Evolutionary conservation across 805 yeast species (phyloP), one percentile per base, ranked within the genome.

Genomic region (Candida morakotiae): DNA sequence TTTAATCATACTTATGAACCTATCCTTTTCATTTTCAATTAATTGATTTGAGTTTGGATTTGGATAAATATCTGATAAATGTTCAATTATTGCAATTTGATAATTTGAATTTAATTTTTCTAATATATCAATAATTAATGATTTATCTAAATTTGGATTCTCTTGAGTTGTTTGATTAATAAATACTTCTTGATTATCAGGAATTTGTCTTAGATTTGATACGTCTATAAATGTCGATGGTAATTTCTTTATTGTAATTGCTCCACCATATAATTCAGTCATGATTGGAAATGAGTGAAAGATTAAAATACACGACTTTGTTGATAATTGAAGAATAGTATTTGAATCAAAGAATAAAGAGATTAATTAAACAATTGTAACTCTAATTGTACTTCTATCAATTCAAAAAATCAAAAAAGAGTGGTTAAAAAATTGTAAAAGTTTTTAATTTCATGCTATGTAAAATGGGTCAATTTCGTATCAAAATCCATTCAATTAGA

Each of bases 161-260:
- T 9, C 15, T 3, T 26, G 10, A 14, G 15, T 14, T 23, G 15
- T 31, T 14, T 29, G 23, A 31, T 64, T 65, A n/a, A 89, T 77
- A 56, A 75, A 93, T 18, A 91, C 96, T 56, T 91, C 98, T 55
- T 93, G 98, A 1, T 88, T 80, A 52, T 93, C 97, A 0, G 98
- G 98, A 3, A 93, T 77, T 42, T 86, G 86, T 39, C 98, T 67
- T 34, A 89, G 55, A 25, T 67, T 57, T 1, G 95, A 83, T 0
- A 88, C 96, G 57, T 93, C 97, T 1, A 82, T 52, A 34, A 82
- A 68, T 13, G 40, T n/a, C 3, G 26, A 11, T 16, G 43, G 43
- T 22, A 40, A 31, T 15, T 39, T n/a, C 4, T 9, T 28, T 7
- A 43, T 38, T 2, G 69, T 52, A 14, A 88, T 71, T 0, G 95